phyloP scores from a whole-genome alignment of 164 flowering plant species.

The Tetrastigma voinierianum region DNA sequence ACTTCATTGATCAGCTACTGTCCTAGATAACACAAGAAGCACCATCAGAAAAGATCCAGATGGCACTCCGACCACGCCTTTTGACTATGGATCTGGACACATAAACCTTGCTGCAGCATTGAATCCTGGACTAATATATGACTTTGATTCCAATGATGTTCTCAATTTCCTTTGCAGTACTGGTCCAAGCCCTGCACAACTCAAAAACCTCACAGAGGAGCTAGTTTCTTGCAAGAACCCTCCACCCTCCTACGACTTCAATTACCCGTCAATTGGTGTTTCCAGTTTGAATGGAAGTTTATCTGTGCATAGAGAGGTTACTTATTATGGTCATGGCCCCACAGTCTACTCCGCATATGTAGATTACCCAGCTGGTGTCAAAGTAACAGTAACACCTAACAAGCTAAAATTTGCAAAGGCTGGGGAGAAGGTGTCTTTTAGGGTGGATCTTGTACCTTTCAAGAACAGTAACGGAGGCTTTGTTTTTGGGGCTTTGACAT shows the following conservation, averaged over 20 bases:
- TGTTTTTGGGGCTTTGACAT: slow-evolving; percentile 53
- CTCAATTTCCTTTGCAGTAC: slow-evolving; percentile 46
- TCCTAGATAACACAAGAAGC: slow-evolving; percentile 25
- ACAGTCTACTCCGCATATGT: slow-evolving; percentile 35
- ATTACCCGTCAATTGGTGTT: slow-evolving; percentile 65
- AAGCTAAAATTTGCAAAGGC: slow-evolving; percentile 29
- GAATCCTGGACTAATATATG: slow-evolving; percentile 58
- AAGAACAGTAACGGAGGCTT: slow-evolving; percentile 37
- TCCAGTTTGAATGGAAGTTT: slow-evolving; percentile 43
- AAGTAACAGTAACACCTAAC: slow-evolving; percentile 33
- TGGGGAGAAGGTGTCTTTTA: slow-evolving; percentile 47
- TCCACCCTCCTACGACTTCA: slow-evolving; percentile 39
- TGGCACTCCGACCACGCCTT: slow-evolving; percentile 25
- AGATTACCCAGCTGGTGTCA: slow-evolving; percentile 40
- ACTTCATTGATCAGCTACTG: slow-evolving; percentile 15
- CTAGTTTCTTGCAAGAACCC: slow-evolving; percentile 29
- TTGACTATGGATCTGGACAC: slow-evolving; percentile 62
- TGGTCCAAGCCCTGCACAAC: slow-evolving; percentile 41
- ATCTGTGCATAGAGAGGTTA: slow-evolving; percentile 47
- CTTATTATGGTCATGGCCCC: slow-evolving; percentile 46
- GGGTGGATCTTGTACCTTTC: slow-evolving; percentile 36
- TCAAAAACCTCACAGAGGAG: slow-evolving; percentile 44
- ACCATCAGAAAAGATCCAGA: slow-evolving; percentile 35
- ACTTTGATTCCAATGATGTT: slow-evolving; percentile 31
- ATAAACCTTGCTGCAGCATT: slow-evolving; percentile 43